Conservation (phyloP, 306 rosid genomes). For the Fragaria ananassa region DNA sequence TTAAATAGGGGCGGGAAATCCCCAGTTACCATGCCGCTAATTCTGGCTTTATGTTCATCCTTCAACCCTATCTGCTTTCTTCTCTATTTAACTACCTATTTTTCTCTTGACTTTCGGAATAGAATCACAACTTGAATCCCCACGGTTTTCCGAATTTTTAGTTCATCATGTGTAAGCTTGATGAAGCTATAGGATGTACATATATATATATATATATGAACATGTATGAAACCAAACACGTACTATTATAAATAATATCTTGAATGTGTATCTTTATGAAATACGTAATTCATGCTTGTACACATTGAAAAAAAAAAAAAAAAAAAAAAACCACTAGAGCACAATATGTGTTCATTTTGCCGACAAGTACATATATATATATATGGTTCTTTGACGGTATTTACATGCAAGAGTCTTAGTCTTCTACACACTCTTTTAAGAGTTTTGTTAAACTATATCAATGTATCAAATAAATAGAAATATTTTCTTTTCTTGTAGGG, state of each 20-base stretch:
- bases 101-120: not conserved
- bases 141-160: not conserved
- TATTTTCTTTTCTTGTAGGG: too few species aligned
- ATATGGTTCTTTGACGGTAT: too few species aligned
- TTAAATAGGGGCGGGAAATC: conserved; percentile 36
- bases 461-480: too few species aligned
- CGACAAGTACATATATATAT: too few species aligned
- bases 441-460: too few species aligned
- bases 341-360: too few species aligned
- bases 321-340: too few species aligned
- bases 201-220: not conserved
- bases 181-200: not conserved
- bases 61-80: not conserved
- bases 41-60: conserved; percentile 45
- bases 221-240: not conserved
- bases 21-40: conserved; percentile 35
- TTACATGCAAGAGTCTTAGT: too few species aligned
- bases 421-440: too few species aligned
- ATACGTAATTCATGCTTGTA: too few species aligned
- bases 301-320: too few species aligned
- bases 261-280: too few species aligned
- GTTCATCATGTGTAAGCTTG: not conserved
- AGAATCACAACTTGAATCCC: not conserved
- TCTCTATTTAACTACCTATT: not conserved
- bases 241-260: not conserved